Evolutionary conservation across 139 green algal species (phyloP), one percentile per base, ranked within the genome.

Genomic region (Pleodorina starrii): DNA sequence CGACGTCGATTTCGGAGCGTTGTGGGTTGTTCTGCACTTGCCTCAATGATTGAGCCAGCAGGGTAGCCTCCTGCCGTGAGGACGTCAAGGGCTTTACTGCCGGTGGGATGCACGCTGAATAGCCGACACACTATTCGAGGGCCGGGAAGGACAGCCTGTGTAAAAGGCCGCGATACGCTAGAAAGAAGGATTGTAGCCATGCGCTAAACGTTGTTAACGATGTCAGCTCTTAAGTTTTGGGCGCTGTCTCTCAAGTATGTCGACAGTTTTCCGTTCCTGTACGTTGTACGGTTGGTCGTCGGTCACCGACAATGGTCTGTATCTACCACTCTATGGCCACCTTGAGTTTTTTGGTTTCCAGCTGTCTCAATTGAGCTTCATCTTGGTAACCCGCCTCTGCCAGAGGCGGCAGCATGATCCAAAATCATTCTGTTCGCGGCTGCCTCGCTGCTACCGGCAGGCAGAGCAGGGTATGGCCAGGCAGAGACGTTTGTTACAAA

Each of bases 351-450:
- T n/a, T n/a, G n/a, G n/a, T n/a, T n/a, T n/a, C n/a, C n/a, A n/a
- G n/a, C n/a, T n/a, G n/a, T n/a, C n/a, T n/a, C n/a, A 66, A 12
- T 66, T 66, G 25, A 5, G 54, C 7, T 66, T 66, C 29, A 66
- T 32, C 2, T 66, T 25, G 9, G 25, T 25, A 25, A 80, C 11
- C 72, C 72, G 72, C 72, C 72, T 80, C 72, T 80, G 40, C 40
- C 40, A 4, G 72, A 54, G 72, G 72, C 72, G 72, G 72, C 72
- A 80, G 72, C 72, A 80, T 80, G 72, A 80, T 38, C 40, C 27
- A 14, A 80, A 23, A 14, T 54, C 14, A 38, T 19, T 12, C 16
- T 54, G 3, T 23, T 54, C 27, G 40, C 17, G 69, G 69, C 68
- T 76, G 68, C 68, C 42, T 80, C 42, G 72, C 40, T 35, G 72